Conservation (phyloP, 352 stramenopile genomes). For the Phytophthora cryptogea region DNA sequence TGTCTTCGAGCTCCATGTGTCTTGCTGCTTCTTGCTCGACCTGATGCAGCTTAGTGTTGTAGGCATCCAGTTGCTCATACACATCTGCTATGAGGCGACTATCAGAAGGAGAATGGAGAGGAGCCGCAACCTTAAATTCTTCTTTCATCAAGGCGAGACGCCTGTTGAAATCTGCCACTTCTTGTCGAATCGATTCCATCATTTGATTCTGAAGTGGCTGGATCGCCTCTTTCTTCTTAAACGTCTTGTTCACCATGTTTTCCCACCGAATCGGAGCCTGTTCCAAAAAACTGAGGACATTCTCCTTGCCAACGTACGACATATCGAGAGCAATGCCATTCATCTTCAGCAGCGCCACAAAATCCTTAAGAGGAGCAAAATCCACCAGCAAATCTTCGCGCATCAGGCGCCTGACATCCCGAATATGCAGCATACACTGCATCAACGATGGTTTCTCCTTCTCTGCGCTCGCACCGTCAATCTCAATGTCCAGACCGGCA, state of each 20-base stretch:
- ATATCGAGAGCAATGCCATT: constrained; percentile 91
- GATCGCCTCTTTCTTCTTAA: constrained; percentile 92
- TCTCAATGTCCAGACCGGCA: constrained; percentile 69
- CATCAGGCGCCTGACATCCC: constrained; percentile 87
- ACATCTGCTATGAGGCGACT: constrained; percentile 57
- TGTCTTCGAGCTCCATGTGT: constrained; percentile 93
- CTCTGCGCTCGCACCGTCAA: constrained; percentile 47
- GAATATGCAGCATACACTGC: constrained; percentile 89
- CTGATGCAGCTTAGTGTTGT: constrained; percentile 74
- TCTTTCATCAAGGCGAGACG: constrained; percentile 64
- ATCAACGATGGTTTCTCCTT: constrained; percentile 71
- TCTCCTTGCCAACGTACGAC: constrained; percentile 84
- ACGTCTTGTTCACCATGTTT: constrained; percentile 93
- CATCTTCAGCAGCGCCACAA: constrained; percentile 81
- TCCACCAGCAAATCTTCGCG: constrained; percentile 75
- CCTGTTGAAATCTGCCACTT: constrained; percentile 78
- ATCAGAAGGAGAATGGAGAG: constrained; percentile 44
- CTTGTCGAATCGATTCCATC: constrained; percentile 78
- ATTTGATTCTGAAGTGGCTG: constrained; percentile 90
- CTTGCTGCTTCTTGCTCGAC: constrained; percentile 84
- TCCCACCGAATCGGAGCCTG: constrained; percentile 91
- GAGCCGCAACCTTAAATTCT: constrained; percentile 66
- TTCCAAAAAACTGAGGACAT: constrained; percentile 86
- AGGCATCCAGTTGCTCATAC: constrained; percentile 88
- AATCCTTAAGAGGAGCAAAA: constrained; percentile 78